phyloP scores from a whole-genome alignment of 2,329 filamentous ascomycete genomes.

The Colletotrichum shisoi region DNA sequence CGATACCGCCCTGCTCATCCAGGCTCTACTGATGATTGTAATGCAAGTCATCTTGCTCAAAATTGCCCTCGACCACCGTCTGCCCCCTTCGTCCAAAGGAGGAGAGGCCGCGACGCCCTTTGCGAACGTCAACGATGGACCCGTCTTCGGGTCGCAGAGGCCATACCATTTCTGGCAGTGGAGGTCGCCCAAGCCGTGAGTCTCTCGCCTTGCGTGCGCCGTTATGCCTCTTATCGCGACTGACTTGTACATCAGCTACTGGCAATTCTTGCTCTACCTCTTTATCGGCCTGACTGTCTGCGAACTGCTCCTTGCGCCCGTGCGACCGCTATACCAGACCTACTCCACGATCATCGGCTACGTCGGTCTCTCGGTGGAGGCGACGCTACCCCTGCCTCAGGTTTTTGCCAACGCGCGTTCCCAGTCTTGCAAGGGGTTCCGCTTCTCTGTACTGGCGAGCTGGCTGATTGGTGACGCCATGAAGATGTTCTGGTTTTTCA shows the following conservation, averaged over 20 bases:
- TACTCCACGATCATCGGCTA: slow-evolving; percentile 76
- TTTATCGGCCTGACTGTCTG: slow-evolving; percentile 66
- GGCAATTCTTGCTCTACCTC: slow-evolving; percentile 77
- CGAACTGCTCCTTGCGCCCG: slow-evolving; percentile 71
- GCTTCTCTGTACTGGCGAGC: slow-evolving; percentile 75
- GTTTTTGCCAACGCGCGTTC: slow-evolving; percentile 74
- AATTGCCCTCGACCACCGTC: slow-evolving; percentile 73
- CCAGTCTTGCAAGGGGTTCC: slow-evolving; percentile 78
- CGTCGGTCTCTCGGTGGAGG: slow-evolving; percentile 79
- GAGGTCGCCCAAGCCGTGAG: slow-evolving; percentile 72
- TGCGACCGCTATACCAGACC: slow-evolving; percentile 64
- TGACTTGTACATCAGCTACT: slow-evolving; percentile 64
- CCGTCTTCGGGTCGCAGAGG: slow-evolving; percentile 56
- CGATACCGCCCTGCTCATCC: slow-evolving; percentile 68
- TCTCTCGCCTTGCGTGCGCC: slow-evolving; percentile 36
- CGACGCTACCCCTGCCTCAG: slow-evolving; percentile 82
- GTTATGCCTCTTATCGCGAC: not conserved
- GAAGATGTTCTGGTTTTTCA: slow-evolving; percentile 90
- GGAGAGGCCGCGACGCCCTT: slow-evolving; percentile 71
- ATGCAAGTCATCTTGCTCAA: slow-evolving; percentile 72
- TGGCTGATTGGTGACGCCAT: slow-evolving; percentile 83
- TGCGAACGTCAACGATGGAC: slow-evolving; percentile 56
- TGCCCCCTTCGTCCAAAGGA: slow-evolving; percentile 65
- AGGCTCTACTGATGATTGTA: slow-evolving; percentile 70
- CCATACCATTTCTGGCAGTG: slow-evolving; percentile 87